Conservation (phyloP, 371 early-diverging fungal genomes). For the Dentiscutata heterogama region DNA sequence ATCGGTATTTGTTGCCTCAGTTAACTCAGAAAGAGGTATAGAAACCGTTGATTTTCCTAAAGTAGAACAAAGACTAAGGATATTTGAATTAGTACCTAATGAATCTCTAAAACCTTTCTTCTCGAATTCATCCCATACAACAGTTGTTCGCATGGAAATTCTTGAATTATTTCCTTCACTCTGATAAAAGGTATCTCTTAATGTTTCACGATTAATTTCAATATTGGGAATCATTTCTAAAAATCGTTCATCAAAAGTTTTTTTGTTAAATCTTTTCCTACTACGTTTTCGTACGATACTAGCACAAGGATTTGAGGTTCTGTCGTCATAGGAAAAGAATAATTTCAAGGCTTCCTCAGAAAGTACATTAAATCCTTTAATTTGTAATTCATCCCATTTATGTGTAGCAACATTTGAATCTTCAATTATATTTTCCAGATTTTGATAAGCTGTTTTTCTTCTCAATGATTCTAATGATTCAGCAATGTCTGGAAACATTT, state of each 20-base stretch:
- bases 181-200: background rate
- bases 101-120: conserved; percentile 13
- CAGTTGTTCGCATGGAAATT: background rate
- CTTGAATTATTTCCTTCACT: background rate
- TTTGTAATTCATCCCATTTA: conserved; percentile 39
- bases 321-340: conserved; percentile 38
- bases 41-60: background rate
- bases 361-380: conserved; percentile 13
- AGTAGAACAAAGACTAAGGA: conserved; percentile 17
- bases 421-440: conserved; percentile 9
- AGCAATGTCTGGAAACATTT: conserved; percentile 23
- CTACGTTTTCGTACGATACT: background rate
- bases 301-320: conserved; percentile 15
- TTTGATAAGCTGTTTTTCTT: background rate
- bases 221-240: background rate
- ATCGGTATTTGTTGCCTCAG: background rate
- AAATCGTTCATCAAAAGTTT: background rate
- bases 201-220: background rate
- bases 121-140: background rate
- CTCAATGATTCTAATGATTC: background rate
- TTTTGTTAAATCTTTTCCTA: background rate
- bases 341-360: conserved; percentile 39
- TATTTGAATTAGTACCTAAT: conserved; percentile 1
- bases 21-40: background rate
- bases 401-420: background rate